These are phyloP conservation scores for Penicilliopsis zonata DNA, from an alignment of 495 filamentous ascomycete genomes.

Conservation along the genomic window DNA sequence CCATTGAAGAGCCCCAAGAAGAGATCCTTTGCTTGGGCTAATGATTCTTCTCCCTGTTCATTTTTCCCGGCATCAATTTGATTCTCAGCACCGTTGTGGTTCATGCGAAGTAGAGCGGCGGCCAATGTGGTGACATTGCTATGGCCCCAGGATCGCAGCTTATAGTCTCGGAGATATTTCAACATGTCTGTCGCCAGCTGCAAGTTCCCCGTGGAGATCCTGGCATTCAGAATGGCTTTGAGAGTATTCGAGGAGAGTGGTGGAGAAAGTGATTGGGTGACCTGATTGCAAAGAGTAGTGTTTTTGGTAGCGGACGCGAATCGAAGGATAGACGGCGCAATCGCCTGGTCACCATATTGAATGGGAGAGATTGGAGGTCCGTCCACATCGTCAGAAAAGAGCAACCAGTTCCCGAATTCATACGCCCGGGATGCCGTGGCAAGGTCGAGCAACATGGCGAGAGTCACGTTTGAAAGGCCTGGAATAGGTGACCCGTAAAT, in stretches of 20 bases:
- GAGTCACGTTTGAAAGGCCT: constrained; percentile 32
- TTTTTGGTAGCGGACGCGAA: constrained; percentile 44
- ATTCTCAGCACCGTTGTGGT: constrained; percentile 12
- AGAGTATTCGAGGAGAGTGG: constrained; percentile 34
- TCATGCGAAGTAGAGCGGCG: constrained; percentile 26
- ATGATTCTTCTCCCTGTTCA: constrained; percentile 5
- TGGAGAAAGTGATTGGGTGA: constrained; percentile 22
- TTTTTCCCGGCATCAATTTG: neutral
- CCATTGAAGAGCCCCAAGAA: constrained; percentile 20
- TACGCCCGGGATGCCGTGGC: constrained; percentile 31
- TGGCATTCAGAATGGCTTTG: constrained; percentile 36
- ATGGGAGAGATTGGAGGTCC: constrained; percentile 38
- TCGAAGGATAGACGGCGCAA: constrained; percentile 45
- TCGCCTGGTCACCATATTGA: constrained; percentile 31
- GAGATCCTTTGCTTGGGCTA: constrained; percentile 18
- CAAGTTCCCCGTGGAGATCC: constrained; percentile 37
- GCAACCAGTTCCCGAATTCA: constrained; percentile 42
- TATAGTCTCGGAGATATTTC: constrained; percentile 25
- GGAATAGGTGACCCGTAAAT: constrained; percentile 24
- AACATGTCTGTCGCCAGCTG: constrained; percentile 31
- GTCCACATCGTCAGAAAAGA: constrained; percentile 43
- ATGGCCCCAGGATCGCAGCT: constrained; percentile 34
- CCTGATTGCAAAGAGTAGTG: constrained; percentile 25
- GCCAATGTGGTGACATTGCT: constrained; percentile 31
- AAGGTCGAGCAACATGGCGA: constrained; percentile 42